Conservation (phyloP, 495 filamentous ascomycete species). For the Penicillium chermesinum region DNA sequence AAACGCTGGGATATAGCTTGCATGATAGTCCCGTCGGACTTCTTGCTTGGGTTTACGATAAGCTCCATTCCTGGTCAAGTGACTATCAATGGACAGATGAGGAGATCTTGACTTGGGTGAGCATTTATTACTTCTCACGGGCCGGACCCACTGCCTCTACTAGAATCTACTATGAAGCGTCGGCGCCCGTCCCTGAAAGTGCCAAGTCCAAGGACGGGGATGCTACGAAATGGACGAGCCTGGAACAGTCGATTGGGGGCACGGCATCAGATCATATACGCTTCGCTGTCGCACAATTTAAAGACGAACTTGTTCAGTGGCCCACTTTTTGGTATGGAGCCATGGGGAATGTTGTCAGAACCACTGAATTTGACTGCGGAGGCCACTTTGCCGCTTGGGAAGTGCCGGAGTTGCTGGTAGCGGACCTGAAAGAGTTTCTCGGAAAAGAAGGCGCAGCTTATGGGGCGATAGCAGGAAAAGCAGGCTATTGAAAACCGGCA, state of each 20-base stretch:
- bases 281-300: slow-evolving; percentile 41
- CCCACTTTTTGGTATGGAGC: slow-evolving; percentile 37
- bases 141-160: slow-evolving; percentile 45
- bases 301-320: slow-evolving; percentile 37
- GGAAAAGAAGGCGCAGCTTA: slow-evolving; percentile 38
- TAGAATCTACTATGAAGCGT: slow-evolving; percentile 48
- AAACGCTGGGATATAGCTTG: slow-evolving; percentile 46
- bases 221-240: slow-evolving; percentile 14
- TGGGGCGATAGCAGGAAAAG: slow-evolving; percentile 30
- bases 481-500: slow-evolving; percentile 47
- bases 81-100: slow-evolving; percentile 50
- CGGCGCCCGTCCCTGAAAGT: slow-evolving; percentile 16
- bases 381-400: slow-evolving; percentile 54
- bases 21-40: slow-evolving; percentile 48
- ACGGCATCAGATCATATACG: slow-evolving; percentile 25
- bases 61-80: slow-evolving; percentile 49
- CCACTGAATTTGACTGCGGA: slow-evolving; percentile 37
- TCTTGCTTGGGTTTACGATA: slow-evolving; percentile 53
- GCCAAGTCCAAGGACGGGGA: slow-evolving; percentile 9
- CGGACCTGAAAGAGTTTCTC: slow-evolving; percentile 40
- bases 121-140: slow-evolving; percentile 48
- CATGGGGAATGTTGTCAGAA: slow-evolving; percentile 38
- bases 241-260: slow-evolving; percentile 10
- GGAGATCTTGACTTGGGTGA: slow-evolving; percentile 52
- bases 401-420: slow-evolving; percentile 37